Evolutionary conservation across 768 basidiomycete species (phyloP), one percentile per base, ranked within the genome.

Genomic region (Lepiota brunneoincarnata): DNA sequence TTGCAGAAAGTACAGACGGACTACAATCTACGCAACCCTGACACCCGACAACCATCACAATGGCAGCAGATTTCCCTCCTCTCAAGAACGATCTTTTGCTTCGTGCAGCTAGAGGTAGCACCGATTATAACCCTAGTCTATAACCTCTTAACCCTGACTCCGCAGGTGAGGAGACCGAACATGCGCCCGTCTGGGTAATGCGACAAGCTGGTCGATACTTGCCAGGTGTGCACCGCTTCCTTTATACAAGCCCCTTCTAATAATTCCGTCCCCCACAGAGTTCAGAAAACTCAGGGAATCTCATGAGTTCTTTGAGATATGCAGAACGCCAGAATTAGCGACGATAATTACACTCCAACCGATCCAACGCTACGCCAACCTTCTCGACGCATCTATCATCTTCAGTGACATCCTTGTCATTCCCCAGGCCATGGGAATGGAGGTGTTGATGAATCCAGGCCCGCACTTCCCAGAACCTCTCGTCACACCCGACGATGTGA

Each of bases 141-240:
- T 10, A 51, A 15, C 39, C 31, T 46, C 34, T 42, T 38, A 39
- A 39, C 46, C 58, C 37, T 14, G 43, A 28, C 28, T n/a, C 11
- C 37, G 14, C 61, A 87, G 91, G 91, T 24, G 88, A 96, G 70
- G 75, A 79, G 67, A 94, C 91, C 0, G 91, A 93, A 64, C 83
- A 90, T 51, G 93, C 94, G 6, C 94, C 95, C n/a, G 93, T 94
- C 53, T 98, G 95, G 95, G 89, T 96, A 46, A 98, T 98, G 95
- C 83, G 95, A 34, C 95, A 98, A 68, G 95, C 95, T 20, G 95
- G 95, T 45, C 84, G 95, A 49, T 95, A 96, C 73, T 83, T 98
- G 42, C 95, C 95, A 70, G 95, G 91, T 90, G 63, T 65, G 71
- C 67, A 55, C 43, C n/a, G 40, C 56, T 59, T 48, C 41, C 37